Evolutionary conservation across 208 protist species (phyloP).

Genomic region (Crithidia sp.): DNA sequence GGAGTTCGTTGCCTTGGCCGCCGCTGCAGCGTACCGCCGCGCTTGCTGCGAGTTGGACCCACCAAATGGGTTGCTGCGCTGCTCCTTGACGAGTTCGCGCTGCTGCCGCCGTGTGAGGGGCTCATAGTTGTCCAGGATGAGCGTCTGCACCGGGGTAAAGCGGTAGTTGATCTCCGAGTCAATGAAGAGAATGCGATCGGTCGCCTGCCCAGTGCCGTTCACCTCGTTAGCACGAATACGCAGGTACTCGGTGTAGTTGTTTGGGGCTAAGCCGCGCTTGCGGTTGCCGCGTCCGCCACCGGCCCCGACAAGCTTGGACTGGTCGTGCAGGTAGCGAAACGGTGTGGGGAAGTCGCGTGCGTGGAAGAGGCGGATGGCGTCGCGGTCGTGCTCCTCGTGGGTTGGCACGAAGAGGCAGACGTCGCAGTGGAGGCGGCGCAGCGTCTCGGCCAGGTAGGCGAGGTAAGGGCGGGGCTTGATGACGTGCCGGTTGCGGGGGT

Average conservation of each 20-base stretch:
- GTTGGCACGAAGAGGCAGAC: slow-evolving; percentile 63
- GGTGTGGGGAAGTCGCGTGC: slow-evolving; percentile 54
- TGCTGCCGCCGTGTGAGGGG: slow-evolving; percentile 50
- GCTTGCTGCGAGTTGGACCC: slow-evolving; percentile 11
- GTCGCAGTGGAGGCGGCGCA: slow-evolving; percentile 67
- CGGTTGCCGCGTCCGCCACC: slow-evolving; percentile 31
- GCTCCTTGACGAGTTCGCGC: slow-evolving; percentile 30
- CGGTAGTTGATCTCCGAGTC: slow-evolving; percentile 87
- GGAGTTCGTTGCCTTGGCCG: slow-evolving; percentile 17
- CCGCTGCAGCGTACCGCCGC: slow-evolving; percentile 26
- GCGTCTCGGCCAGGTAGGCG: slow-evolving; percentile 65
- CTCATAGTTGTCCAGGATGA: slow-evolving; percentile 76
- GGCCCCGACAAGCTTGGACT: slow-evolving; percentile 33
- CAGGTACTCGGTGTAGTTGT: slow-evolving; percentile 75
- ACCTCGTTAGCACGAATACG: slow-evolving; percentile 36
- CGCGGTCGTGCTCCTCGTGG: slow-evolving; percentile 25
- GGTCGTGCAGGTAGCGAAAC: slow-evolving; percentile 53
- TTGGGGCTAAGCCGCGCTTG: slow-evolving; percentile 31
- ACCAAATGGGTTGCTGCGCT: slow-evolving; percentile 29
- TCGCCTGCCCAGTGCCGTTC: slow-evolving; percentile 30
- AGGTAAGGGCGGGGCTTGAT: slow-evolving; percentile 78
- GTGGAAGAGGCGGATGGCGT: slow-evolving; percentile 43
- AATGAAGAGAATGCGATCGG: slow-evolving; percentile 75
- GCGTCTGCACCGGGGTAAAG: slow-evolving; percentile 63
- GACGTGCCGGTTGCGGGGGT: slow-evolving; percentile 29